These are phyloP conservation scores for Tripterygium wilfordii DNA, from an alignment of 177 flowering plant species.

Conservation along the genomic window DNA sequence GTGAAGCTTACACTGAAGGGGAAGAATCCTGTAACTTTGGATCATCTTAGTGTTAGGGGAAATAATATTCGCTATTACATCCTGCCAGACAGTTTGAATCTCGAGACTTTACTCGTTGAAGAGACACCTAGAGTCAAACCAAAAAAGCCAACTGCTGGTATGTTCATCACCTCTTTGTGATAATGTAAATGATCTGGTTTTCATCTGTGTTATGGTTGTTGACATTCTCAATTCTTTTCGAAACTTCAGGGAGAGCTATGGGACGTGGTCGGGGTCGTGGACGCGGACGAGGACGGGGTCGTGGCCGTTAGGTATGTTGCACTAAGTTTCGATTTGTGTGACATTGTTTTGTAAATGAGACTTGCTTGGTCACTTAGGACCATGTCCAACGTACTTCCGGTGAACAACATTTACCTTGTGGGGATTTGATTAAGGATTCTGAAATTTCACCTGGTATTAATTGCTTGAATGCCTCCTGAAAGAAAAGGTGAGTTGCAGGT, in stretches of 20 bases:
- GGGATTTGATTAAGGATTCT: background rate
- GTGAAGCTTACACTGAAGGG: constrained; percentile 87
- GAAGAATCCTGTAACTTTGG: constrained; percentile 84
- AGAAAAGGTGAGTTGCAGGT: too few species aligned
- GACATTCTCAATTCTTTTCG: background rate
- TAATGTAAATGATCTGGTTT: too few species aligned
- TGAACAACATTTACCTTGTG: too few species aligned
- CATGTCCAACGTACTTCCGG: too few species aligned
- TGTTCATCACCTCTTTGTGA: background rate
- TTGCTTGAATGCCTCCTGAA: too few species aligned
- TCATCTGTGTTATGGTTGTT: background rate
- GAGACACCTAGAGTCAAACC: constrained; percentile 93
- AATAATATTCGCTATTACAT: constrained; percentile 87
- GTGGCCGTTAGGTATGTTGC: constrained; percentile 55
- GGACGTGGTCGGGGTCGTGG: constrained; percentile 95
- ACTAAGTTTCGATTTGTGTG: background rate
- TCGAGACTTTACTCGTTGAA: constrained; percentile 86
- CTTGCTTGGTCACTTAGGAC: too few species aligned
- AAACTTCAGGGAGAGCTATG: constrained; percentile 57
- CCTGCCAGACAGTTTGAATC: constrained; percentile 90
- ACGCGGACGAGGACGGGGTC: constrained; percentile 85
- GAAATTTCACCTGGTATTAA: too few species aligned
- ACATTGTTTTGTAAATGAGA: constrained; percentile 6
- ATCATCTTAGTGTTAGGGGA: constrained; percentile 90
- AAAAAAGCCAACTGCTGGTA: constrained; percentile 91